These are phyloP conservation scores for Fusarium oligoseptatum DNA, from an alignment of 2,329 filamentous ascomycete genomes.

Conservation along the genomic window DNA sequence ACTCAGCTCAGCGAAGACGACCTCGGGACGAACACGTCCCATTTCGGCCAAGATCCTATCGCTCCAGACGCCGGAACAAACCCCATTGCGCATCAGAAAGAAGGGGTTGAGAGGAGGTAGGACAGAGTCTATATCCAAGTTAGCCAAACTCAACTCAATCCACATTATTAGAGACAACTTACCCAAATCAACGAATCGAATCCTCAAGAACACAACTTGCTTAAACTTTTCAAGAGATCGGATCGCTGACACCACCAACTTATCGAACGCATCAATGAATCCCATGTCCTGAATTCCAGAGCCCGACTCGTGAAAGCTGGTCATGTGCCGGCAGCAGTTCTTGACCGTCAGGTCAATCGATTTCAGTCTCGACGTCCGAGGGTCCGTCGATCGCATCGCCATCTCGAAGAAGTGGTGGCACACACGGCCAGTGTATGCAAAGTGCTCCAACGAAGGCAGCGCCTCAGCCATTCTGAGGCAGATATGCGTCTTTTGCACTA, in stretches of 20 bases:
- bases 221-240: constrained; percentile 70
- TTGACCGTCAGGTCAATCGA: constrained; percentile 80
- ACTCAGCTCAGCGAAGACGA: constrained; percentile 71
- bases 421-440: constrained; percentile 79
- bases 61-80: constrained; percentile 80
- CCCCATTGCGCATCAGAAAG: constrained; percentile 72
- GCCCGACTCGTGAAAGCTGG: constrained; percentile 71
- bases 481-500: constrained; percentile 71
- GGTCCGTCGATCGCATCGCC: constrained; percentile 63
- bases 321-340: constrained; percentile 74
- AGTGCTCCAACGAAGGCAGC: constrained; percentile 73
- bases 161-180: constrained; percentile 44
- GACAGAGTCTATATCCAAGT: constrained; percentile 69
- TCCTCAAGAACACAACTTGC: constrained; percentile 73
- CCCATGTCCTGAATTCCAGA: constrained; percentile 79
- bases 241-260: constrained; percentile 74
- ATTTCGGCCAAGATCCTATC: constrained; percentile 74
- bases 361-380: constrained; percentile 66
- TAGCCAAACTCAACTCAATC: constrained; percentile 19
- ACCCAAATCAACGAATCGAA: constrained; percentile 81
- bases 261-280: constrained; percentile 80
- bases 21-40: constrained; percentile 68
- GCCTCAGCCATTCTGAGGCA: constrained; percentile 73
- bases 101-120: constrained; percentile 80
- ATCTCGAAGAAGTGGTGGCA: constrained; percentile 77